These are phyloP conservation scores for Pichia exigua DNA, from an alignment of 805 yeast genomes.

Conservation along the genomic window DNA sequence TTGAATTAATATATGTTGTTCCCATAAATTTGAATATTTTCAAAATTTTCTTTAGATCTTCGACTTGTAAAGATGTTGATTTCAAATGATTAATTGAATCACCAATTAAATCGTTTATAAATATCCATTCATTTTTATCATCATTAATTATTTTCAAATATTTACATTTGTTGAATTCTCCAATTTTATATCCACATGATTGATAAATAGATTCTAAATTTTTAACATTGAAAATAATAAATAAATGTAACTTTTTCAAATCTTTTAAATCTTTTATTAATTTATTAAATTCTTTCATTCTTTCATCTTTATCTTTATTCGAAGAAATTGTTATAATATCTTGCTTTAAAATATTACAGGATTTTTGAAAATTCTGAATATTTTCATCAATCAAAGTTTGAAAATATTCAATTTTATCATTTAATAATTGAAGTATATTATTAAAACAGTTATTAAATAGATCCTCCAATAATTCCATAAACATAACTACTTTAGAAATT, in stretches of 20 bases:
- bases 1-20: too few relatives aligned
- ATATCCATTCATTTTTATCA: not conserved
- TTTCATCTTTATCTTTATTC: not conserved
- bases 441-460: not conserved
- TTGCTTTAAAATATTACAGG: not conserved
- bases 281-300: not conserved
- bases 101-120: not conserved
- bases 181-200: not conserved
- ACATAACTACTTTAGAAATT: not conserved
- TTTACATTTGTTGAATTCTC: not conserved
- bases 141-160: not conserved
- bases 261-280: not conserved
- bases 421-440: not conserved
- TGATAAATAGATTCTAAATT: not conserved
- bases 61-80: constrained; percentile 5
- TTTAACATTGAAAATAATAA: not conserved
- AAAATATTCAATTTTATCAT: not conserved
- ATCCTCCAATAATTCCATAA: not conserved
- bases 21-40: not conserved
- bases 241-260: not conserved
- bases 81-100: not conserved
- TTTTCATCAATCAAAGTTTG: not conserved
- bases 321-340: not conserved
- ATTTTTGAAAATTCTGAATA: not conserved
- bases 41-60: not conserved